Conservation (phyloP, 2,329 filamentous ascomycete genomes). For the Claviceps purpurea region DNA sequence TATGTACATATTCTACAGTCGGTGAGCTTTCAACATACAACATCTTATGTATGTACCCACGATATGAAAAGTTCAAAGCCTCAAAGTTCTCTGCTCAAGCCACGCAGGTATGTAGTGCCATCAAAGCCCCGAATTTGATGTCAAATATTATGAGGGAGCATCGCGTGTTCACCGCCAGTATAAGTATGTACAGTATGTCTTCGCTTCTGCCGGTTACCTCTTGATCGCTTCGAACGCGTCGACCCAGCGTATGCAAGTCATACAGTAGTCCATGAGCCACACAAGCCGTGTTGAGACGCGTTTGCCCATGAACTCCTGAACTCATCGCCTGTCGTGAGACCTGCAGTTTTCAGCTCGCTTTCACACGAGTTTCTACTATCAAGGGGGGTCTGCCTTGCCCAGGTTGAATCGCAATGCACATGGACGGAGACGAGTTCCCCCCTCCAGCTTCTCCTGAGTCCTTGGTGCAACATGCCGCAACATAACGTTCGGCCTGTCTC, state of each 20-base stretch:
- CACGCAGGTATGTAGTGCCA: conserved; percentile 23
- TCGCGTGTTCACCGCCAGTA: not conserved
- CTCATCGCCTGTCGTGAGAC: not conserved
- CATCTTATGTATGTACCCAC: too few relatives aligned
- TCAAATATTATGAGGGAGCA: conserved; percentile 25
- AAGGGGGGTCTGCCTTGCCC: not conserved
- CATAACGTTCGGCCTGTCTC: too few relatives aligned
- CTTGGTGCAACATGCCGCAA: too few relatives aligned
- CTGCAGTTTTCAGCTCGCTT: conserved; percentile 9
- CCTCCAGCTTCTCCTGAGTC: not conserved
- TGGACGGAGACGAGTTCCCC: not conserved
- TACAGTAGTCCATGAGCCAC: conserved; percentile 3
- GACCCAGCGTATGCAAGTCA: conserved; percentile 8
- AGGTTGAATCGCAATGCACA: not conserved
- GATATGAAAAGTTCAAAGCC: conserved; percentile 4
- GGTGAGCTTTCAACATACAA: conserved; percentile 2
- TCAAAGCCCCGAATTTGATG: conserved; percentile 2
- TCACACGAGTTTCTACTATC: not conserved
- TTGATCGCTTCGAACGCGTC: conserved; percentile 9
- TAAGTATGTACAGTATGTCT: not conserved
- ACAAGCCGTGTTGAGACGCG: too few relatives aligned
- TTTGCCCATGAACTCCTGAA: too few relatives aligned
- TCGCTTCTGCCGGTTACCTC: conserved; percentile 8
- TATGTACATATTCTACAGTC: not conserved
- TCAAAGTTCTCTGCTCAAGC: conserved; percentile 13